Conservation (phyloP, 129 eudicot species). For the Tagetes erecta region DNA sequence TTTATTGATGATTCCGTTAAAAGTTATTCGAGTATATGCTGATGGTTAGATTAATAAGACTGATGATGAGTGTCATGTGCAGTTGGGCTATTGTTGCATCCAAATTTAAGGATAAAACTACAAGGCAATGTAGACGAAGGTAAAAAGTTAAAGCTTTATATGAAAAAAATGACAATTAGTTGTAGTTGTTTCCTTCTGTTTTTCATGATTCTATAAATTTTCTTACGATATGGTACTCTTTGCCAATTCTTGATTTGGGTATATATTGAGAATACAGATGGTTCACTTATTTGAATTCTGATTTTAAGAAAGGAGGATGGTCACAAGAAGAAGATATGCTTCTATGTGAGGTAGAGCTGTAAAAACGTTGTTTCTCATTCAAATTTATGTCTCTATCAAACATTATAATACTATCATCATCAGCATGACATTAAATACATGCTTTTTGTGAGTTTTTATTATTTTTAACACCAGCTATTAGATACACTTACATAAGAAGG, state of each 20-base stretch:
- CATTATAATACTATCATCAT: not conserved
- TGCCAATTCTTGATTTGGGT: not conserved
- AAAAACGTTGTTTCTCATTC: not conserved
- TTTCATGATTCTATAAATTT: not conserved
- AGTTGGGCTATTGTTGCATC: slow-evolving; percentile 97
- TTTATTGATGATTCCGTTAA: not conserved
- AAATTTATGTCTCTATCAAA: not conserved
- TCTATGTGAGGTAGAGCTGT: slow-evolving; percentile 60
- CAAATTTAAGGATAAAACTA: slow-evolving; percentile 80
- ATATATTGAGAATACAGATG: slow-evolving; percentile 50
- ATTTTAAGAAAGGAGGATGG: slow-evolving; percentile 97
- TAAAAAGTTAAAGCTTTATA: slow-evolving; percentile 4
- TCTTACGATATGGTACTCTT: not conserved
- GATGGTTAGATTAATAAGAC: not conserved
- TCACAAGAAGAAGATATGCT: slow-evolving; percentile 94
- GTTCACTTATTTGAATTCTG: slow-evolving; percentile 93
- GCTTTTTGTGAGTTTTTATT: not conserved
- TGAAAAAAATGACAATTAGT: not conserved
- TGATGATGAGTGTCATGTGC: slow-evolving; percentile 4
- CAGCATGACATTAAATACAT: not conserved
- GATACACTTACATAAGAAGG: slow-evolving; percentile 30
- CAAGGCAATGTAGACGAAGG: slow-evolving; percentile 98
- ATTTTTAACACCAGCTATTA: not conserved
- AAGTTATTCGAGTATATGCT: slow-evolving; percentile 3
- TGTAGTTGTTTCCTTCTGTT: not conserved